Base-by-base conservation (phyloP, 495 filamentous ascomycete species). In the Gamarada debralockiae region DNA sequence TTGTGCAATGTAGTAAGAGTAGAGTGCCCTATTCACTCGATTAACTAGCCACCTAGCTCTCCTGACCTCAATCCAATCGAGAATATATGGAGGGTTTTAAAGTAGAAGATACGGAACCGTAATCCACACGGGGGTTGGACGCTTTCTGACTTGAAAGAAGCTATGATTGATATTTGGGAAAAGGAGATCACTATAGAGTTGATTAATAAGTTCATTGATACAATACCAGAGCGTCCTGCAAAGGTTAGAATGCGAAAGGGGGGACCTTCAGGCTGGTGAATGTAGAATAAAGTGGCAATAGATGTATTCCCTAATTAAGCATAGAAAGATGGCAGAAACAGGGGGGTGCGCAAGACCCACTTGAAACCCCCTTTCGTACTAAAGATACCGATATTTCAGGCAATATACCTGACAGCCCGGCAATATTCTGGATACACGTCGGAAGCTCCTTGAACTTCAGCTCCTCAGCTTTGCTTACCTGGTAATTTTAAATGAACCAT, bases 191-290 rank as follows among this genome's bases (percentile, higher is more conserved):
- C 52, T 13, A 33, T 48, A 15, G 37, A 41, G 14, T 5, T 33
- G 2, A 46, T 41, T 48, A 54, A 47, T 54, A 54, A 54, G 42
- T 40, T 34, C 39, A 49, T 55, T 41, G 43, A 55, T 44, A 40
- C 45, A 1, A 20, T 48, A 1, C 45, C 43, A 33, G 43, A 55
- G 23, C 40, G 52, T 22, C 44, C 48, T 20, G 45, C 40, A 36
- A 55, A 48, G 33, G 52, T 41, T 15, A 44, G 50, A n/a, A 43
- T 45, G 7, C 3, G 50, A 27, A 52, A 52, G n/a, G 49, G 24
- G 15, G 52, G 25, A 40, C 44, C 36, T 5, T 39, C 5, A 3
- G 36, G 36, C n/a, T 39, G n/a, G 4, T 39, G n/a, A n/a, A n/a
- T n/a, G n/a, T n/a, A n/a, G n/a, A n/a, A n/a, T n/a, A n/a, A n/a